phyloP scores from a whole-genome alignment of 306 rosid genomes.

The Pyrus communis region DNA sequence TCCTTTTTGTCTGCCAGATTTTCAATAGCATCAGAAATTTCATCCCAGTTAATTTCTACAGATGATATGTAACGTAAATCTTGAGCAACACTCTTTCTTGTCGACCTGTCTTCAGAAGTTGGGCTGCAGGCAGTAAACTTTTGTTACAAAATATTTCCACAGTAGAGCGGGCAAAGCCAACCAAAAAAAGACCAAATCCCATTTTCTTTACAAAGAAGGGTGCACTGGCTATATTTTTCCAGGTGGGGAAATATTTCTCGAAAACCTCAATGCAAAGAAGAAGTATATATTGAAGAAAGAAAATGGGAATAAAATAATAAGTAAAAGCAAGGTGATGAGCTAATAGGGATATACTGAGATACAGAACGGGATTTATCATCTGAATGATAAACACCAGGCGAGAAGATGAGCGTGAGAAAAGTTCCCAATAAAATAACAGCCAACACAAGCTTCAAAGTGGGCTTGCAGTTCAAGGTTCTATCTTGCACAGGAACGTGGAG shows the following conservation, averaged over 20 bases:
- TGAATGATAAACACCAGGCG: slow-evolving; percentile 58
- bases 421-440: slow-evolving; percentile 57
- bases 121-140: slow-evolving; percentile 25
- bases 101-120: slow-evolving; percentile 31
- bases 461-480: slow-evolving; percentile 51
- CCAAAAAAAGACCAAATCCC: not conserved
- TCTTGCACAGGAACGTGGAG: slow-evolving; percentile 24
- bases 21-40: slow-evolving; percentile 34
- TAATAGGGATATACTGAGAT: slow-evolving; percentile 41
- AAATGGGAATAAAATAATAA: not conserved
- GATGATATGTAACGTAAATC: slow-evolving; percentile 54
- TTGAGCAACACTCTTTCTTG: slow-evolving; percentile 20
- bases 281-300: not conserved
- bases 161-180: not conserved
- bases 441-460: slow-evolving; percentile 59
- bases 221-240: not conserved
- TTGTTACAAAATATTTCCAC: not conserved
- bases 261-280: not conserved
- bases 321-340: not conserved
- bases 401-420: slow-evolving; percentile 50
- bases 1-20: slow-evolving; percentile 33
- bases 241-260: not conserved
- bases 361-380: slow-evolving; percentile 46
- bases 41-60: slow-evolving; percentile 49
- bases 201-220: not conserved